These are phyloP conservation scores for Aurantiochytrium sp. DNA, from an alignment of 108 stramenopile species.

Conservation along the genomic window DNA sequence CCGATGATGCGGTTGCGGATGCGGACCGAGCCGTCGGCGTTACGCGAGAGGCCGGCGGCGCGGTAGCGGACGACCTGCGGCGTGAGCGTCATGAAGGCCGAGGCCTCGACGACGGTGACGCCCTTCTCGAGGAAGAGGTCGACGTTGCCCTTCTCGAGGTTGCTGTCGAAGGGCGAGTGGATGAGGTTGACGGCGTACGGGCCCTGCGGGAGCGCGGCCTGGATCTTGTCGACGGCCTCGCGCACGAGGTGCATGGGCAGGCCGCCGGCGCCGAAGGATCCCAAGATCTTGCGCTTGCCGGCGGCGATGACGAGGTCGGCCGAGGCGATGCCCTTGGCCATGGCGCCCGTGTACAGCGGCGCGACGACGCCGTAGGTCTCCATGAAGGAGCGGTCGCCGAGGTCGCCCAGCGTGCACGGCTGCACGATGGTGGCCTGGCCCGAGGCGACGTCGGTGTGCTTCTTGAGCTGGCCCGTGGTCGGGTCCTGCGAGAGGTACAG, in stretches of 20 bases:
- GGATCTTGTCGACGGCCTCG: not conserved
- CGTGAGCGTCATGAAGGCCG: not conserved
- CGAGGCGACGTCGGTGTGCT: not conserved
- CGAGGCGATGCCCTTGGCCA: slow-evolving; percentile 1
- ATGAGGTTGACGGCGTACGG: slow-evolving; percentile 12
- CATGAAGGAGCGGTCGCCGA: not conserved
- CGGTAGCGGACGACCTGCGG: not conserved
- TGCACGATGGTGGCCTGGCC: slow-evolving; percentile 13
- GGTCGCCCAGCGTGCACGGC: not conserved
- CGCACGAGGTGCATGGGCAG: not conserved
- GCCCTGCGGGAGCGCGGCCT: not conserved
- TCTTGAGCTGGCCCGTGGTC: not conserved
- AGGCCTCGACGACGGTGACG: not conserved
- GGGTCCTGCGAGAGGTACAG: not conserved
- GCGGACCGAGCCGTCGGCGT: not conserved
- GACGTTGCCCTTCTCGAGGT: not conserved
- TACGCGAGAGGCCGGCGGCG: not conserved
- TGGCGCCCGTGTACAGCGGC: not conserved
- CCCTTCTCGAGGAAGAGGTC: not conserved
- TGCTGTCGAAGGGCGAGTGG: not conserved
- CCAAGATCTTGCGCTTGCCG: not conserved
- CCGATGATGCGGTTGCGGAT: not conserved
- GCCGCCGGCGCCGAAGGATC: not conserved
- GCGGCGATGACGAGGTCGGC: not conserved
- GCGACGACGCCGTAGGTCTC: not conserved